Evolutionary conservation across 306 rosid genomes (phyloP), one percentile per base, ranked within the genome.

Genomic region (Rubus parviflorus): DNA sequence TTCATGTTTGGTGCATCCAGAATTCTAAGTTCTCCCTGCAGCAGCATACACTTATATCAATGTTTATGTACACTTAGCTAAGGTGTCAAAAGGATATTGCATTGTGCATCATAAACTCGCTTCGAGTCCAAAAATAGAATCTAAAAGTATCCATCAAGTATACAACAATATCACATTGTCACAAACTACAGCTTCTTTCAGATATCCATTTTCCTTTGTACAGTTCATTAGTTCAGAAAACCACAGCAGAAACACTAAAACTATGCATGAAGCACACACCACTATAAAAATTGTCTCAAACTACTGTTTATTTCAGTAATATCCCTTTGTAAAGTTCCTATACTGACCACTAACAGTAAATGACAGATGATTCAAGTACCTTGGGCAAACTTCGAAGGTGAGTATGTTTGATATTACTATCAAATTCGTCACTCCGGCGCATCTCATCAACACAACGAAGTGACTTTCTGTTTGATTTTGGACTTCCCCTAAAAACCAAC

Each of bases 401-500:
- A 49, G 35, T 40, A n/a, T 70, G 79, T 82, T 82, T 88, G 43
- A 41, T 8, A 58, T 49, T 70, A n/a, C 65, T 81, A 61, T 52
- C 82, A 30, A 87, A 66, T 45, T 88, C 81, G 22, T 90, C 96
- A 38, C 80, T 84, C 70, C 87, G 79, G 67, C 89, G 79, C 84
- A 88, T 78, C 87, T 86, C 86, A 82, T 90, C 97, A 11, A 88
- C 78, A 23, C 73, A 80, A 35, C 86, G 91, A 78, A 88, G 78
- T 0, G 90, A 82, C 64, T 77, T 88, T 73, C 93, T 67, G 74
- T 86, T 86, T 7, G 93, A 87, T 74, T 87, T 90, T 0, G 96
- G 97, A 77, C 96, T 90, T 73, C 97, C 97, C 81, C 92, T 90
- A 22, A 92, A 92, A 64, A 92, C 97, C 56, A 90, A 72, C 92